Conservation (phyloP, 768 basidiomycete genomes). For the Terana coerulea region DNA sequence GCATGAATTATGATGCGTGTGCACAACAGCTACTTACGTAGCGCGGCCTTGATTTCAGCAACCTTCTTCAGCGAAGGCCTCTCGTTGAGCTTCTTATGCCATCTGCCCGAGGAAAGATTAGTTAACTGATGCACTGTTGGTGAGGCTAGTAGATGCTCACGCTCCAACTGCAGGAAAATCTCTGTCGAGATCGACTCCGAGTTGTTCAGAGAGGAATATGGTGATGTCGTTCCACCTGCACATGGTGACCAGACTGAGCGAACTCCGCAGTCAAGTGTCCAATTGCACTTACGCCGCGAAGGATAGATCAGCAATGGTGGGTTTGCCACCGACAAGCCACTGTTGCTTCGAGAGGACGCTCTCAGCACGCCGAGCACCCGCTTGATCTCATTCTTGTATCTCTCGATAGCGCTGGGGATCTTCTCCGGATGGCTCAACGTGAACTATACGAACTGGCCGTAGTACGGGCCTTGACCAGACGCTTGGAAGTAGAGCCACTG, state of each 20-base stretch:
- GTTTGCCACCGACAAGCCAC: constrained; percentile 26
- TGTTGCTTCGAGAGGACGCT: constrained; percentile 25
- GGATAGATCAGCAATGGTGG: constrained; percentile 24
- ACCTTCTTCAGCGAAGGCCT: constrained; percentile 11
- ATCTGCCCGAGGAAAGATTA: no score
- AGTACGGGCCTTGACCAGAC: constrained; percentile 28
- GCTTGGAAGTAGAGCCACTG: constrained; percentile 43
- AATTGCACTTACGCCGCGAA: constrained; percentile 16
- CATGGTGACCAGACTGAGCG: no score
- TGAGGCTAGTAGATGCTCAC: no score
- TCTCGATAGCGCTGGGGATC: constrained; percentile 25
- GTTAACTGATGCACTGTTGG: no score
- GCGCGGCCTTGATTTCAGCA: neutral
- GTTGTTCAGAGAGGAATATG: neutral
- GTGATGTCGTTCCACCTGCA: neutral
- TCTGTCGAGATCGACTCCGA: neutral
- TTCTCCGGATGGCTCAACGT: constrained; percentile 24
- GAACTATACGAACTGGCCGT: constrained; percentile 27
- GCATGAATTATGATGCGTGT: no score
- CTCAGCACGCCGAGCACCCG: constrained; percentile 27
- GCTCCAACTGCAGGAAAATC: neutral
- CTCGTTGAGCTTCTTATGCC: constrained; percentile 13
- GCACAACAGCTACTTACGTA: no score
- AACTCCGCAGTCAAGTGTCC: no score
- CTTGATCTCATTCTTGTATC: constrained; percentile 27